A percentile compares a stretch with the other conserved stretches of the same genome.
Conservation (phyloP, 768 basidiomycete genomes). For the Pisolithus sp. region DNA sequence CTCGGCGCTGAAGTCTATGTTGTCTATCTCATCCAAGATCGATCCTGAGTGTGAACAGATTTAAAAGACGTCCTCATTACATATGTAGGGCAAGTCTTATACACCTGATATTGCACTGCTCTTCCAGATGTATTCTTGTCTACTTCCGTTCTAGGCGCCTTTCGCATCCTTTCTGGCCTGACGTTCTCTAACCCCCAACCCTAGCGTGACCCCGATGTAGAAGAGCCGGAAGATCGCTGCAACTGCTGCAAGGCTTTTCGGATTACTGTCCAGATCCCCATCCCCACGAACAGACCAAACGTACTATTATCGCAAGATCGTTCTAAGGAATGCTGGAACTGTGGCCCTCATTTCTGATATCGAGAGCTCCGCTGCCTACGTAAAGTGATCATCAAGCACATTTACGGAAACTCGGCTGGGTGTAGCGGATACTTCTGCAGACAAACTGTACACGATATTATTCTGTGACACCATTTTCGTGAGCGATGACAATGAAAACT, state of each 20-base stretch:
- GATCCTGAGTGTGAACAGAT: too few relatives aligned
- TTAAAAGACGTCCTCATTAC: too few relatives aligned
- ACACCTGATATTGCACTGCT: too few relatives aligned
- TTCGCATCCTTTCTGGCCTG: constrained; percentile 4
- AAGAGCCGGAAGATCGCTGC: constrained; percentile 9
- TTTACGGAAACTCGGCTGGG: neutral
- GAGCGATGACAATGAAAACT: neutral
- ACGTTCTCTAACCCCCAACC: too few relatives aligned
- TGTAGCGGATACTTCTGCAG: constrained; percentile 43
- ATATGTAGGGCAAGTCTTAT: constrained; percentile 17
- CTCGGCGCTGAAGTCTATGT: too few relatives aligned
- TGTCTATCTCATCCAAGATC: too few relatives aligned
- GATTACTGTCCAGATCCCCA: constrained; percentile 52
- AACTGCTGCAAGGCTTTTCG: constrained; percentile 31
- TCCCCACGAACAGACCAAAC: constrained; percentile 72
- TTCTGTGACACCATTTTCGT: constrained; percentile 39
- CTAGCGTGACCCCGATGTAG: too few relatives aligned
- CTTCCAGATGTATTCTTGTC: constrained; percentile 7
- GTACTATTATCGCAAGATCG: constrained; percentile 50
- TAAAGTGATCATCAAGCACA: constrained; percentile 1
- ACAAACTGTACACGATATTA: constrained; percentile 67
- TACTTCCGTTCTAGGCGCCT: constrained; percentile 4
- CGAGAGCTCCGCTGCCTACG: constrained; percentile 41
- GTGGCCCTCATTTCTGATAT: constrained; percentile 43
- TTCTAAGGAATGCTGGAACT: constrained; percentile 54